Percentiles rank a stretch among this genome's conserved stretches.
These are phyloP conservation scores for Pythium dissimile DNA, from an alignment of 352 stramenopile species.

Conservation along the genomic window DNA sequence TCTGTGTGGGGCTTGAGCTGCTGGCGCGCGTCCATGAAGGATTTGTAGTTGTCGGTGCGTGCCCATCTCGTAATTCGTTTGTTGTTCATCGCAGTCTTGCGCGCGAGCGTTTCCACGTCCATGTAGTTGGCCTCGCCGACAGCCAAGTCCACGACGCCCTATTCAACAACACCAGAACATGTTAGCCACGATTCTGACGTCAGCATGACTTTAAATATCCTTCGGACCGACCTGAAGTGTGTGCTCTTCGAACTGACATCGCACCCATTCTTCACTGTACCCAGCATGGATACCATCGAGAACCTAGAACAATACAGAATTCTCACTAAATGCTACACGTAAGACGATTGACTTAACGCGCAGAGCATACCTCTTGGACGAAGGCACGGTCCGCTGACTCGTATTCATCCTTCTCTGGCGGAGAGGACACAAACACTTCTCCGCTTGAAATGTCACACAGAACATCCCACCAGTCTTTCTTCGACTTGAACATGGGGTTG, in stretches of 20 bases:
- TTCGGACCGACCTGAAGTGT: constrained; percentile 55
- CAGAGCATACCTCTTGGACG: constrained; percentile 57
- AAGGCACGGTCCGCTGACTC: constrained; percentile 67
- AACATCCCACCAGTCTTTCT: constrained; percentile 90
- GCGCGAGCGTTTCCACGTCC: constrained; percentile 62
- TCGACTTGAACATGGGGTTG: constrained; percentile 91
- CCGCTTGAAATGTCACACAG: constrained; percentile 85
- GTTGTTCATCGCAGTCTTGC: constrained; percentile 81
- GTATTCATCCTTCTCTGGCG: constrained; percentile 71
- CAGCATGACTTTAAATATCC: too few relatives aligned
- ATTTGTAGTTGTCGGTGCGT: constrained; percentile 84
- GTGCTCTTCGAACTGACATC: constrained; percentile 87
- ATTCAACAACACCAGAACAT: not conserved
- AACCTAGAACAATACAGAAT: constrained; percentile 33
- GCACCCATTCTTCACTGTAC: constrained; percentile 85
- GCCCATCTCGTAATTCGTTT: constrained; percentile 87
- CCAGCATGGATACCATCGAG: constrained; percentile 75
- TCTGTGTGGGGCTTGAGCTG: constrained; percentile 41
- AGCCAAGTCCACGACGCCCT: constrained; percentile 80
- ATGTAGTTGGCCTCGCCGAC: constrained; percentile 77
- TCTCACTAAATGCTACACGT: not conserved
- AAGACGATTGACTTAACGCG: not conserved
- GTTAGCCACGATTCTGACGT: too few relatives aligned
- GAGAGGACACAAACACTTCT: constrained; percentile 59
- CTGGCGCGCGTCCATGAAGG: constrained; percentile 58